Evolutionary conservation across 306 rosid species (phyloP), one percentile per base, ranked within the genome.

Genomic region (Lathyrus oleraceus): DNA sequence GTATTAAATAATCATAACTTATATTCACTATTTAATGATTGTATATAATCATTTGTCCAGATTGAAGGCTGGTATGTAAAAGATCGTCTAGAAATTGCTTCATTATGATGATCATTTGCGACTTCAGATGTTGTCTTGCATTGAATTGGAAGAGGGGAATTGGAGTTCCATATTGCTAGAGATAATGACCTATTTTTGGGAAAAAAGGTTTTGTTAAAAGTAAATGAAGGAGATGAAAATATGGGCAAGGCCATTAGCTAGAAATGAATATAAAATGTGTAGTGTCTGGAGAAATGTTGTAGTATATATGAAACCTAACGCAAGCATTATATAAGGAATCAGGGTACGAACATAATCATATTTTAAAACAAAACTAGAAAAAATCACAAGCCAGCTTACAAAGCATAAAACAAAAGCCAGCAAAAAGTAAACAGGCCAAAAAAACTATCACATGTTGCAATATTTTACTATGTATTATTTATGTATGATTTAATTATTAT

Each of bases 1-100:
- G 5, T 27, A 27, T 27, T 27, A 27, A 27, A 27, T 27, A 27
- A 27, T 4, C 30, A 27, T 27, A 27, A 27, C 30, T 27, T 63
- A 44, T 66, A 75, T 53, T 54, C 14, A 40, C 60, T 66, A 17
- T 10, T 16, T 14, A 75, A 10, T 6, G 73, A 75, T 8, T 66
- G 73, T 5, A 75, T 27, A 15, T 40, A 43, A 9, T 66, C 60
- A 28, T 30, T 13, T 4, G 49, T 20, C 73, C 73, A 75, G 57
- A 66, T 28, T 43, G 73, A 12, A 21, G 79, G 30, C 4, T 27
- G 30, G 30, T 27, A 27, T 27, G 30, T 27, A 27, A 27, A 27
- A 27, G 30, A 27, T 27, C 30, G 30, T 27, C 30, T 27, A 3
- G 60, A 13, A 17, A 75, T 3, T 6, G 30, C 30, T 27, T 27